Evolutionary conservation across 2,329 filamentous ascomycete species (phyloP).

Genomic region (Claviceps sp.): DNA sequence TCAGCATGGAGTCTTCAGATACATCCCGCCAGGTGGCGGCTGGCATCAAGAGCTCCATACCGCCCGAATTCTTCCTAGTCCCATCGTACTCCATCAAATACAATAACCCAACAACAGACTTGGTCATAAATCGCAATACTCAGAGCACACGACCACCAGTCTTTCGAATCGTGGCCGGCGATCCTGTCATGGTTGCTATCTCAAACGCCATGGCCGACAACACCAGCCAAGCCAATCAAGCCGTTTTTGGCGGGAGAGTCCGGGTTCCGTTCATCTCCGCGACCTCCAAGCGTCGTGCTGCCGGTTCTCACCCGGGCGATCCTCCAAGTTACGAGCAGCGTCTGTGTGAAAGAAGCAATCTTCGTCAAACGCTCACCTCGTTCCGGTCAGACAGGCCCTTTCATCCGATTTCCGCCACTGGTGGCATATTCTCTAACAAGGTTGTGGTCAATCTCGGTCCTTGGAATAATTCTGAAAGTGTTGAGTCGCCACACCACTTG

Average conservation of each 20-base stretch:
- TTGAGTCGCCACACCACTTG: slow-evolving; percentile 41
- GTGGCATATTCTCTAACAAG: slow-evolving; percentile 55
- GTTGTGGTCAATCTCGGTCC: slow-evolving; percentile 64
- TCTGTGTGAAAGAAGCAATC: slow-evolving; percentile 59
- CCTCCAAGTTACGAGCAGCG: slow-evolving; percentile 44
- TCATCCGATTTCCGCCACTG: slow-evolving; percentile 58
- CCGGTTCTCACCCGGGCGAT: slow-evolving; percentile 66
- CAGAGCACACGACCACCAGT: slow-evolving; percentile 25
- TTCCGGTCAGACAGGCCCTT: slow-evolving; percentile 36
- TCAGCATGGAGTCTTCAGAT: slow-evolving; percentile 18
- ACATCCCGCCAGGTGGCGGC: slow-evolving; percentile 34
- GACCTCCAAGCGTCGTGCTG: slow-evolving; percentile 61
- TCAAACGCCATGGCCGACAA: slow-evolving; percentile 34
- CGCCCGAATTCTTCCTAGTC: slow-evolving; percentile 41
- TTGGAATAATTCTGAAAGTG: slow-evolving; percentile 48
- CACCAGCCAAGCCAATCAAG: slow-evolving; percentile 19
- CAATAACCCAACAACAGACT: slow-evolving; percentile 33
- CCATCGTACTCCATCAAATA: slow-evolving; percentile 47
- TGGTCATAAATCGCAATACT: slow-evolving; percentile 24
- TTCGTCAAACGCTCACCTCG: slow-evolving; percentile 53
- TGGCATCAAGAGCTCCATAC: slow-evolving; percentile 58
- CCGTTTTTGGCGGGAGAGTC: slow-evolving; percentile 18
- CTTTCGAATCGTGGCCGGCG: slow-evolving; percentile 39
- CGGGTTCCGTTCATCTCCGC: slow-evolving; percentile 55
- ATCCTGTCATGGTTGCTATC: slow-evolving; percentile 48